Evolutionary conservation across 192 early-diverging fungal species (phyloP).

Genomic region (Cetraspora pellucida): DNA sequence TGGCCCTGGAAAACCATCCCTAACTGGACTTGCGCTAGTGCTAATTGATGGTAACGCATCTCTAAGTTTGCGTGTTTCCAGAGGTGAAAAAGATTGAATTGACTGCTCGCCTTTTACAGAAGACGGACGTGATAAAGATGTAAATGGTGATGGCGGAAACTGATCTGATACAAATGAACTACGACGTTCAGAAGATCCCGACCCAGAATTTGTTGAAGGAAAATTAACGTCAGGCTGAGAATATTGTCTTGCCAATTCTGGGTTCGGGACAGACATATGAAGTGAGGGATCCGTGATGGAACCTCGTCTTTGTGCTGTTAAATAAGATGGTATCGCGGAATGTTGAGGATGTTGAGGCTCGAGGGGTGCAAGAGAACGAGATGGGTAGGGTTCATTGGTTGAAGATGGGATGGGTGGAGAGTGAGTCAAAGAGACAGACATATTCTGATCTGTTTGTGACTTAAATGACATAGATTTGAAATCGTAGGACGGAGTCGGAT

Average conservation of each 20-base stretch:
- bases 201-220: not conserved
- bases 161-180: slow-evolving; percentile 39
- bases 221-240: slow-evolving; percentile 32
- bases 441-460: not conserved
- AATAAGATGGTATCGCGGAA: slow-evolving; percentile 32
- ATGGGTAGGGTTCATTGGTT: slow-evolving; percentile 19
- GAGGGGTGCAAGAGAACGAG: slow-evolving; percentile 29
- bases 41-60: slow-evolving; percentile 53
- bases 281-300: slow-evolving; percentile 44
- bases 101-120: slow-evolving; percentile 22
- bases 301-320: slow-evolving; percentile 42
- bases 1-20: slow-evolving; percentile 32
- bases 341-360: slow-evolving; percentile 33
- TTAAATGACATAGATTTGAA: slow-evolving; percentile 13
- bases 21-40: slow-evolving; percentile 25
- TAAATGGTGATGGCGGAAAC: slow-evolving; percentile 28
- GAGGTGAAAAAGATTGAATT: slow-evolving; percentile 24
- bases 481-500: slow-evolving; percentile 10
- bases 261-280: slow-evolving; percentile 32
- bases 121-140: slow-evolving; percentile 36
- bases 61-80: slow-evolving; percentile 34
- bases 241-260: slow-evolving; percentile 34
- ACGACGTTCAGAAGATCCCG: slow-evolving; percentile 20
- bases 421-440: not conserved
- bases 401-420: slow-evolving; percentile 28